Percentiles rank a stretch among this genome's conserved stretches.
Evolutionary conservation across 768 basidiomycete species (phyloP).

Genomic region (Phlebiopsis gigantea): DNA sequence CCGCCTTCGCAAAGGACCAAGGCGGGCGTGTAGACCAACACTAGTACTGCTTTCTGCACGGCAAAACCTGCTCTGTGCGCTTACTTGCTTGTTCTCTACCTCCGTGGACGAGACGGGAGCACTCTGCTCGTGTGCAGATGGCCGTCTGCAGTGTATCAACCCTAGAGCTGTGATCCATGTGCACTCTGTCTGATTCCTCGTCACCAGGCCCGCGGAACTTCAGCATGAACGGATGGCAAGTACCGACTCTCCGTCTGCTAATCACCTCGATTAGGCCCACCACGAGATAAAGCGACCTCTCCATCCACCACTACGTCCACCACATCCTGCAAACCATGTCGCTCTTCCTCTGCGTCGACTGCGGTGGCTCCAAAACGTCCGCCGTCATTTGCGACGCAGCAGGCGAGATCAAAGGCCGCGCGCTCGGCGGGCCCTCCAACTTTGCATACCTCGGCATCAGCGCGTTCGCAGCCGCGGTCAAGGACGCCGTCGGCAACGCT

Average conservation of each 20-base stretch:
- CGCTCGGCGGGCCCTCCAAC: conserved; percentile 75
- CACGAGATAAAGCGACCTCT: not conserved
- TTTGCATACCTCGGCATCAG: conserved; percentile 69
- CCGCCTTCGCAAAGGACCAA: not conserved
- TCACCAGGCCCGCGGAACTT: not conserved
- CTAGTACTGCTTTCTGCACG: too few species aligned
- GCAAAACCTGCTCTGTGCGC: too few species aligned
- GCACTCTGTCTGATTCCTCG: not conserved
- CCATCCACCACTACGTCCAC: not conserved
- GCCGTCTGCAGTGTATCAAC: not conserved
- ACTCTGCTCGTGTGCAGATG: not conserved
- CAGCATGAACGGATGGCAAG: not conserved
- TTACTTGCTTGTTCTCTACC: too few species aligned
- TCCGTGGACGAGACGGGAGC: not conserved
- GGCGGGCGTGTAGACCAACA: not conserved
- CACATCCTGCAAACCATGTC: conserved; percentile 17
- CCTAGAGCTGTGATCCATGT: not conserved
- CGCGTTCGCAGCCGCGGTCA: conserved; percentile 53
- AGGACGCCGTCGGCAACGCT: conserved; percentile 46
- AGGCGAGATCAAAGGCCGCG: conserved; percentile 63
- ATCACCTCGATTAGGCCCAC: conserved; percentile 1
- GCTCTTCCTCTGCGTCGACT: conserved; percentile 78
- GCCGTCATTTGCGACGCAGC: conserved; percentile 56
- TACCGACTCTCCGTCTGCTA: not conserved
- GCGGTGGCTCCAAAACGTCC: conserved; percentile 86